phyloP scores from a whole-genome alignment of 164 flowering plant genomes.

The Sedum album region DNA sequence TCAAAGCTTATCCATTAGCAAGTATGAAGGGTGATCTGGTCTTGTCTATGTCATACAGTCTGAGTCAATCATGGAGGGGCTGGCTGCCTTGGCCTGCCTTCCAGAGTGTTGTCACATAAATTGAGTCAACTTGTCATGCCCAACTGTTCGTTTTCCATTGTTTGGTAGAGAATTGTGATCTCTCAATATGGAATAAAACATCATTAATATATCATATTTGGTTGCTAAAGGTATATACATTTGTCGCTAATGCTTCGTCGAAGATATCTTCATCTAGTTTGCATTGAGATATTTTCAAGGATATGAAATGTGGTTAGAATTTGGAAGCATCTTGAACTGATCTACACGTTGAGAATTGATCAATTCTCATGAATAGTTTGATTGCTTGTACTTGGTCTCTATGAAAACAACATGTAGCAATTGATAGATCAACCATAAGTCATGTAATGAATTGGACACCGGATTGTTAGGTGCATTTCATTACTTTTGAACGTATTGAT shows the following conservation, averaged over 20 bases:
- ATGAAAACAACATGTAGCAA: background rate
- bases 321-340: no score
- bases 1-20: background rate
- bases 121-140: background rate
- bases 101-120: background rate
- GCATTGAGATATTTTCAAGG: background rate
- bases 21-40: background rate
- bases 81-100: background rate
- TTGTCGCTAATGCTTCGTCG: background rate
- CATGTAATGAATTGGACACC: constrained; percentile 1
- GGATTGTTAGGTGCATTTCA: background rate
- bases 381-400: background rate
- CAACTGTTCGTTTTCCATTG: background rate
- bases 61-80: background rate
- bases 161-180: background rate
- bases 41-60: background rate
- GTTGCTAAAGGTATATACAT: background rate
- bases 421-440: background rate
- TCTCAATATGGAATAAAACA: background rate
- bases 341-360: background rate
- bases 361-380: background rate
- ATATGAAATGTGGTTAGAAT: background rate
- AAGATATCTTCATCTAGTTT: background rate
- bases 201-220: background rate
- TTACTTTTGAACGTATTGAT: background rate